Evolutionary conservation across 441 rosid genomes (phyloP).

Genomic region (Erodium moschatum): DNA sequence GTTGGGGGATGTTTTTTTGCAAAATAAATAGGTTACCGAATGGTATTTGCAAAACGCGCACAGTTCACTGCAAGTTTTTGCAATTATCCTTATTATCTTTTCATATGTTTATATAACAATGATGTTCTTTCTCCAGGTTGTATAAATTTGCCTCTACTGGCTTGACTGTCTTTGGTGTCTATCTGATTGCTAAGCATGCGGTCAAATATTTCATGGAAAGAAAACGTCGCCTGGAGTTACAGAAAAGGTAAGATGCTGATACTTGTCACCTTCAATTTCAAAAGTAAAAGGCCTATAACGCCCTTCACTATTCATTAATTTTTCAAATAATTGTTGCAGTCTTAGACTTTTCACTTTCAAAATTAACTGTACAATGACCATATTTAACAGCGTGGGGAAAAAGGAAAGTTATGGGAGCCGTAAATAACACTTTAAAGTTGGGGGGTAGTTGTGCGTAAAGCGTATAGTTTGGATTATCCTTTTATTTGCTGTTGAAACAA

Average conservation of each 20-base stretch:
- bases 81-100: not conserved
- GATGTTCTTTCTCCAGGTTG: constrained; percentile 45
- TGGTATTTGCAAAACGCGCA: too few species aligned
- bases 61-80: too few species aligned
- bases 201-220: constrained; percentile 40
- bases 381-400: too few species aligned
- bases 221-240: constrained; percentile 44
- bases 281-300: not conserved
- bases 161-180: constrained; percentile 46
- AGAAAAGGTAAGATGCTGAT: constrained; percentile 32
- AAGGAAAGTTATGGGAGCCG: too few species aligned
- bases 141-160: constrained; percentile 71
- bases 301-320: too few species aligned
- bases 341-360: too few species aligned
- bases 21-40: too few species aligned
- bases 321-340: too few species aligned
- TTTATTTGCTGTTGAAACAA: constrained; percentile 16
- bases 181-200: constrained; percentile 38
- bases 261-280: not conserved
- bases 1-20: too few species aligned
- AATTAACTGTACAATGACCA: too few species aligned
- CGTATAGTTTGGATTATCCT: not conserved
- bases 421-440: too few species aligned
- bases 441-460: too few species aligned
- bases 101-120: constrained; percentile 11